Evolutionary conservation across 441 rosid genomes (phyloP), one percentile per base, ranked within the genome.

Genomic region (Adansonia grandidieri): DNA sequence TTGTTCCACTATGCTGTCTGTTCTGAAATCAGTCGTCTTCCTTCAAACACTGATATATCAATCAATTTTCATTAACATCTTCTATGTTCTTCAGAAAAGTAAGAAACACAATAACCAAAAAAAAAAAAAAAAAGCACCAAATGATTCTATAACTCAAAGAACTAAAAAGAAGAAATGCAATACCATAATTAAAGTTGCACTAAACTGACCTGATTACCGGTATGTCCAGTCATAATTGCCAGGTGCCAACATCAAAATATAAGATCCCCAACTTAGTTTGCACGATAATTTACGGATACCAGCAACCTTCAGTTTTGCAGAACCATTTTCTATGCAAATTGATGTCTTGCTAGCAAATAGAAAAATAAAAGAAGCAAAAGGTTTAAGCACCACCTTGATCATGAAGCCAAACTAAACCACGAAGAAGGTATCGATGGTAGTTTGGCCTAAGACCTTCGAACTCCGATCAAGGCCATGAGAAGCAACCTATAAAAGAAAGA

Each of bases 391-490:
- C 37, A 44, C 17, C 71, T 51, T 76, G 32, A 11, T 32, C 48
- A 47, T 51, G 19, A 51, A 75, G 51, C 73, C 82, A 70, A 74
- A 70, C 87, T 88, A 90, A 76, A 78, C 71, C 60, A 82, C 32
- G 82, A 92, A 83, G 69, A 90, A 80, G 80, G 82, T 56, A 75
- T 92, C 98, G 9, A 89, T 79, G 44, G 88, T 89, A 63, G 97
- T 92, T 84, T 88, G 94, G 71, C 91, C 87, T 32, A 90, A 97
- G 84, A 93, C 95, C 87, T 89, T 87, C 0, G 96, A 89, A 83
- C 88, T 93, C 75, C 84, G 90, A 80, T 95, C 98, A 19, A 95
- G 92, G 80, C 97, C 98, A 85, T 97, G 98, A 83, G 98, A 91
- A 82, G 96, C 99, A 87, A 96, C 96, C 99, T 92, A 78, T 67